A percentile compares a stretch with the other conserved stretches of the same genome.
Evolutionary conservation across 2,329 filamentous ascomycete species (phyloP).

Genomic region (Colletotrichum costaricense): DNA sequence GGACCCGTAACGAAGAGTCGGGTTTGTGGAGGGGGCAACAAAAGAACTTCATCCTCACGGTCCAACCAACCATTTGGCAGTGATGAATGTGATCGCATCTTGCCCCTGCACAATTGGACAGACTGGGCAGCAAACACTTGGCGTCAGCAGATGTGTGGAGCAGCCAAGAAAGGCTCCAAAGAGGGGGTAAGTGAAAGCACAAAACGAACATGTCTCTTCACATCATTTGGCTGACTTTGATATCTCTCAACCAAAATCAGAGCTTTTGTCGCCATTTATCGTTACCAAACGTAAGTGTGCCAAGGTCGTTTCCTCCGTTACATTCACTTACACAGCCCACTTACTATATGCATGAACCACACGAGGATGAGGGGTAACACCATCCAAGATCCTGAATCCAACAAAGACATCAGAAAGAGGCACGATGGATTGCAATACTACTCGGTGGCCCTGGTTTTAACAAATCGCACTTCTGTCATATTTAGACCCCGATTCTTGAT

Average conservation of each 20-base stretch:
- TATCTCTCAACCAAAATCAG: not conserved
- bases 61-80: not conserved
- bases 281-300: not conserved
- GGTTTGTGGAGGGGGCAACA: not conserved
- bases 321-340: constrained; percentile 12
- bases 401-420: not conserved
- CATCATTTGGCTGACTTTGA: not conserved
- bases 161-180: constrained; percentile 25
- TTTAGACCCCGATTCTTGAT: too few species aligned
- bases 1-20: not conserved
- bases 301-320: constrained; percentile 15
- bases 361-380: not conserved
- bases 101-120: constrained; percentile 19
- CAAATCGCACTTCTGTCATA: too few species aligned
- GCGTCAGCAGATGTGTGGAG: constrained; percentile 36
- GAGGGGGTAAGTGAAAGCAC: not conserved
- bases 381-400: not conserved
- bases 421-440: not conserved
- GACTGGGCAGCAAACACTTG: constrained; percentile 28
- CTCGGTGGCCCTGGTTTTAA: too few species aligned
- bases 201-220: not conserved
- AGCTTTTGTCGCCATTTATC: not conserved
- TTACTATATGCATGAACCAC: not conserved
- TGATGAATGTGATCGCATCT: not conserved
- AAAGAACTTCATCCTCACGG: not conserved